Evolutionary conservation across 164 flowering plant genomes (phyloP).

Genomic region (Magnolia kwangsiensis): DNA sequence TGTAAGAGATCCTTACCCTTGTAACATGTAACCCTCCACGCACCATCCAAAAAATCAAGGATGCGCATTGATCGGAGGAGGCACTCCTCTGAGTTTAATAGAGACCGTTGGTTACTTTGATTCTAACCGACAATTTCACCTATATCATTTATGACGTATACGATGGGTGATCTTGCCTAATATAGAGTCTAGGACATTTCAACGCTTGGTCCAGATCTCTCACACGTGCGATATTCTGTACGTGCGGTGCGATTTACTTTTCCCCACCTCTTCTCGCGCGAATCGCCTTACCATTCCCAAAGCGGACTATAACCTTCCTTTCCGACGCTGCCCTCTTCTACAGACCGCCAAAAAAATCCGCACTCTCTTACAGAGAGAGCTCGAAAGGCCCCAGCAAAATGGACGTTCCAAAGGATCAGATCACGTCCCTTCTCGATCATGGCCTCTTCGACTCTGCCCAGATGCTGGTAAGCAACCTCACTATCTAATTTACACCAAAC

Average conservation of each 20-base stretch:
- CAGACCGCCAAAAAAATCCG: background rate
- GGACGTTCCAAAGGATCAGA: slow-evolving; percentile 83
- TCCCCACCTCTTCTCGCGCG: background rate
- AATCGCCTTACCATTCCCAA: background rate
- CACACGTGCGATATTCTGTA: too few relatives aligned
- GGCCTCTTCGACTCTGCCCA: slow-evolving; percentile 77
- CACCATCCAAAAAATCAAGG: too few relatives aligned
- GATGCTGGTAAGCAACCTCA: slow-evolving; percentile 46
- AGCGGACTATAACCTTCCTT: background rate
- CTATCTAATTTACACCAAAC: background rate
- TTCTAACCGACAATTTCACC: too few relatives aligned
- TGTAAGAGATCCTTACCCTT: too few relatives aligned
- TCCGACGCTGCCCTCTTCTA: background rate
- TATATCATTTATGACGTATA: too few relatives aligned
- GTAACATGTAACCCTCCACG: too few relatives aligned
- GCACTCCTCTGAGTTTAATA: too few relatives aligned
- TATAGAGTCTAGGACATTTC: too few relatives aligned
- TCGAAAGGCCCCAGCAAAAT: slow-evolving; percentile 17
- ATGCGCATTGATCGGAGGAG: too few relatives aligned
- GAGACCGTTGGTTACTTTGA: too few relatives aligned
- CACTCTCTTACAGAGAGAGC: background rate
- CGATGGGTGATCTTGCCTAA: too few relatives aligned
- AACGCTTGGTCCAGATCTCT: too few relatives aligned
- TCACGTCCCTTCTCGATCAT: slow-evolving; percentile 61
- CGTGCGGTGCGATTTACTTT: background rate